Percentiles rank a stretch among this genome's conserved stretches.
These are phyloP conservation scores for Phytophthora kernoviae DNA, from an alignment of 352 stramenopile species.

Conservation along the genomic window DNA sequence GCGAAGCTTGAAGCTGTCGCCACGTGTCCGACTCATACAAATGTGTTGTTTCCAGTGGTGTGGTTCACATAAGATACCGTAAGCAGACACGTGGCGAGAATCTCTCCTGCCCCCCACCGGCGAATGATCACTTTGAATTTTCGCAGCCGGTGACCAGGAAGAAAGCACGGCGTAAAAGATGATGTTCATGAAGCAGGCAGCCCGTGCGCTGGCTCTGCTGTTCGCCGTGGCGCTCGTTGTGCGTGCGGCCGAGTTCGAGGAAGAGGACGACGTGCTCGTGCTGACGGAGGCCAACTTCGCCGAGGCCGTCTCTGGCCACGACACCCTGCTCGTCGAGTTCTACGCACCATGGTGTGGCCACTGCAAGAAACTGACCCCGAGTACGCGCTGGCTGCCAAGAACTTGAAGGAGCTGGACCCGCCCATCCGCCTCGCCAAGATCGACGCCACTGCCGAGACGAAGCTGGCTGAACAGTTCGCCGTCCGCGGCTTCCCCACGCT, in stretches of 20 bases:
- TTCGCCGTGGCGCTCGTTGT: conserved; percentile 51
- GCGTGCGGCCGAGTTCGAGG: conserved; percentile 62
- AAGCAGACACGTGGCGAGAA: not conserved
- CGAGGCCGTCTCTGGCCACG: conserved; percentile 79
- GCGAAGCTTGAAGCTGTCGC: no score
- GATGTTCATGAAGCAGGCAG: conserved; percentile 71
- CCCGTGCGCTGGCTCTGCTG: conserved; percentile 51
- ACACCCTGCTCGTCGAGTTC: conserved; percentile 91
- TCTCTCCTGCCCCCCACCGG: not conserved
- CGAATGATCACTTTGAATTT: conserved; percentile 53
- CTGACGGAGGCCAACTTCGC: conserved; percentile 93
- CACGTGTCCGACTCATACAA: no score
- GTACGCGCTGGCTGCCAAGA: conserved; percentile 87
- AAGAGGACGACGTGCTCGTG: conserved; percentile 92
- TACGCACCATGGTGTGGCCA: conserved; percentile 90
- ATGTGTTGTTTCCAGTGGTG: no score
- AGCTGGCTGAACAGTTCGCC: conserved; percentile 79
- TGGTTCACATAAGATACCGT: no score
- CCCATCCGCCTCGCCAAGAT: conserved; percentile 87
- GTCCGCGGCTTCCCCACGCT: conserved; percentile 92
- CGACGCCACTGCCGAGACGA: conserved; percentile 86
- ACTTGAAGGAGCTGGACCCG: conserved; percentile 78
- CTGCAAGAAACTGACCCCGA: conserved; percentile 88
- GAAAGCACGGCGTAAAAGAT: conserved; percentile 24
- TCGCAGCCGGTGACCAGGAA: conserved; percentile 25